Conservation (phyloP, 225 moss, liverwort and hornwort genomes). For the Lunularia cruciata region DNA sequence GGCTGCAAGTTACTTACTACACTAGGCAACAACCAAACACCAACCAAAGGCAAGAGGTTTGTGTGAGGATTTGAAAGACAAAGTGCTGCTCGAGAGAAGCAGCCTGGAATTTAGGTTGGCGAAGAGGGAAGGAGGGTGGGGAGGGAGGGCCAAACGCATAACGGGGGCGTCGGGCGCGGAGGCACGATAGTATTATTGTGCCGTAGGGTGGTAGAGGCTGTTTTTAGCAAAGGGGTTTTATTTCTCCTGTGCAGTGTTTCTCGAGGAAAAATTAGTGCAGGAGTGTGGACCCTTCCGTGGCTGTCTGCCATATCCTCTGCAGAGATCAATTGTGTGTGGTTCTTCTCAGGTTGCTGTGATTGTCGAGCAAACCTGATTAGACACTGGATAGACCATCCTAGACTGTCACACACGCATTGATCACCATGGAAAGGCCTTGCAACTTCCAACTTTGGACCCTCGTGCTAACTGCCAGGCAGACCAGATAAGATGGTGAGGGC, state of each 20-base stretch:
- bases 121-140: background rate
- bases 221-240: slow-evolving; percentile 16
- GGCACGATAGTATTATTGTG: slow-evolving; percentile 43
- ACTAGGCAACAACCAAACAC: background rate
- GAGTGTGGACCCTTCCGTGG: slow-evolving; percentile 16
- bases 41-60: slow-evolving; percentile 19
- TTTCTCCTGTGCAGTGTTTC: slow-evolving; percentile 9
- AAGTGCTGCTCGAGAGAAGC: slow-evolving; percentile 29
- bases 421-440: slow-evolving; percentile 24
- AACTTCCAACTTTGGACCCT: slow-evolving; percentile 13
- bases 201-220: slow-evolving; percentile 5
- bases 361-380: slow-evolving; percentile 27
- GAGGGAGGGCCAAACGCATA: slow-evolving; percentile 24
- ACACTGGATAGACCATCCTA: background rate
- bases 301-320: slow-evolving; percentile 29
- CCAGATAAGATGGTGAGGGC: slow-evolving; percentile 14
- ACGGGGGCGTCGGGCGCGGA: slow-evolving; percentile 43
- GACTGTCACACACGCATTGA: background rate
- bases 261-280: slow-evolving; percentile 32
- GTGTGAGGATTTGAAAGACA: slow-evolving; percentile 28
- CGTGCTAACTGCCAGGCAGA: slow-evolving; percentile 6
- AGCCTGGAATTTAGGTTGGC: slow-evolving; percentile 49
- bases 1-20: background rate
- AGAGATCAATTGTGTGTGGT: slow-evolving; percentile 28
- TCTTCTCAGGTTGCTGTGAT: slow-evolving; percentile 25